Base-by-base conservation (phyloP, 2,329 filamentous ascomycete genomes). In the Fonsecaea multimorphosa region DNA sequence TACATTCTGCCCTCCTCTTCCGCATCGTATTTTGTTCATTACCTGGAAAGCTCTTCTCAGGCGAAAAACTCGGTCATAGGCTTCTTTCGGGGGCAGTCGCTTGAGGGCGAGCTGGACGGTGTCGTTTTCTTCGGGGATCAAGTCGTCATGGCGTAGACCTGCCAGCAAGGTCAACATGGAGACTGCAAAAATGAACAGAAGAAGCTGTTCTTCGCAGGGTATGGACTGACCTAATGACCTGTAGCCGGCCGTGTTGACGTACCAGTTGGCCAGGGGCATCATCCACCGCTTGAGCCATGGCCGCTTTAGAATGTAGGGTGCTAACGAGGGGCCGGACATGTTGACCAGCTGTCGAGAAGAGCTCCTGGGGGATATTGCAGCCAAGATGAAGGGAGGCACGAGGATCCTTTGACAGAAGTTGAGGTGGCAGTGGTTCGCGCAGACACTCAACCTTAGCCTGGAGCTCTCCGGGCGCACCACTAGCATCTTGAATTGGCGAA, bases 61-160 rank as follows among this genome's bases (percentile, higher is more conserved):
- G 77, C 95, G 93, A 89, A 93, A 99, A 79, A 98, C 88, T 79
- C 95, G 94, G 84, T 99, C 95, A 84, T 98, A 98, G 75, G 89
- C 86, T 79, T 95, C 92, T 85, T 96, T 92, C 75, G 92, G 86
- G 65, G 91, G 87, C 69, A 99, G 91, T 79, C 95, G 92, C 86
- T 91, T 91, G 76, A 99, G 87, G 70, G 95, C 95, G 74, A 89
- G 86, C 81, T 95, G 90, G 75, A 97, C 92, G 65, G 85, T 82
- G 75, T 95, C 91, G 84, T 86, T 90, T 84, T 99, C 95, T 82
- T 99, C 95, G 78, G 91, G 88, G 78, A 97, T 91, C 78, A 99
- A 83, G 79, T 99, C 95, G 82, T 99, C 95, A 85, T 89, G 89
- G 81, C 95, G 98, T 78, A 73, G 70, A 54, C 71, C 71, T 72